Conservation (phyloP, 2,329 filamentous ascomycete species). For the Beauveria pseudobassiana region DNA sequence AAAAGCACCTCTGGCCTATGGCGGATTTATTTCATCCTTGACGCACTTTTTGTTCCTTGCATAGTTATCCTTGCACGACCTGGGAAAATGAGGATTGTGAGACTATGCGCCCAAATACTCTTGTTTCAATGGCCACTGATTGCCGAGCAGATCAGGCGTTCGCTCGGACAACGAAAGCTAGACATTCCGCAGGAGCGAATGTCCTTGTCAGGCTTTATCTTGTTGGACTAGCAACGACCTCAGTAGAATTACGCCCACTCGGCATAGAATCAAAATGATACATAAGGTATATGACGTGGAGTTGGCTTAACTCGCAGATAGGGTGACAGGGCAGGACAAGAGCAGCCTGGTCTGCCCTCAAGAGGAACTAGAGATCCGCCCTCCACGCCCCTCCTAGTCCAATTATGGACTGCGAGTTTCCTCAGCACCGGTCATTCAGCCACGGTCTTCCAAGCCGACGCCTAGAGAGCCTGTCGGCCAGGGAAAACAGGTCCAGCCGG, state of each 20-base stretch:
- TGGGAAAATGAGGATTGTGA: neutral
- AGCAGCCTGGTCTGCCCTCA: neutral
- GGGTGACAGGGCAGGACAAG: neutral
- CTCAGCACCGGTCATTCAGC: neutral
- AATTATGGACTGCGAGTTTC: conserved; percentile 1
- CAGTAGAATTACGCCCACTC: neutral
- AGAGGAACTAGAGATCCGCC: neutral
- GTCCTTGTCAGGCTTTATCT: neutral
- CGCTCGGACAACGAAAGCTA: neutral
- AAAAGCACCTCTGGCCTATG: neutral
- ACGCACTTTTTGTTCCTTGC: neutral
- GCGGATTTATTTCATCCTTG: neutral
- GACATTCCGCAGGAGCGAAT: neutral
- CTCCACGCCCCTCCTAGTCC: neutral
- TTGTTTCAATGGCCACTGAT: neutral
- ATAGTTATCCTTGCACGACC: neutral
- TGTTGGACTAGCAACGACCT: conserved; percentile 6
- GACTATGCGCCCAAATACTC: neutral
- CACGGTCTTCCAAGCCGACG: neutral
- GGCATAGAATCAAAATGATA: neutral
- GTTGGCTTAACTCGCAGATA: neutral
- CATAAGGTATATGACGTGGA: neutral
- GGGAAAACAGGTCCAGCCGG: too few relatives aligned
- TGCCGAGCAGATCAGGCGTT: neutral
- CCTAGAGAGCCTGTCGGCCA: neutral